Percentiles rank a stretch among this genome's conserved stretches.
phyloP scores from a whole-genome alignment of 2,329 filamentous ascomycete genomes.

The Davidsoniella eucalypti region DNA sequence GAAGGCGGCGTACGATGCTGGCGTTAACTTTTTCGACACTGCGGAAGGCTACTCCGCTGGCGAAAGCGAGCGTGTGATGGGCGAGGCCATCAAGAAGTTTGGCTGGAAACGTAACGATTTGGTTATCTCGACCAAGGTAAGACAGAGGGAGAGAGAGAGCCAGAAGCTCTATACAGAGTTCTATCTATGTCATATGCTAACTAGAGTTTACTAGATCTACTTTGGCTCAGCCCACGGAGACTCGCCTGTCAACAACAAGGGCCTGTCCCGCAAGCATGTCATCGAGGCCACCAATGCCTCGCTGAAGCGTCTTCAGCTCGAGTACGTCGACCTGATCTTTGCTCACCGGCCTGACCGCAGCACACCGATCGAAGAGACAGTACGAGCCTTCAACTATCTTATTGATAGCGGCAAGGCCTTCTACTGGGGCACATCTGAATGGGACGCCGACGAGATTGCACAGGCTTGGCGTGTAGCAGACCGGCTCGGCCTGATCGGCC shows the following conservation, averaged over 20 bases:
- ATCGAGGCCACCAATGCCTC: conserved; percentile 47
- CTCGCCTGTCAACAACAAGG: conserved; percentile 48
- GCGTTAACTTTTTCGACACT: conserved; percentile 48
- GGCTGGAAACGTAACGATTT: conserved; percentile 46
- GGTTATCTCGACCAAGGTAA: conserved; percentile 41
- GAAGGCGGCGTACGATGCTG: conserved; percentile 43
- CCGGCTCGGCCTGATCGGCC: conserved; percentile 42
- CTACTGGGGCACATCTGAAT: conserved; percentile 57
- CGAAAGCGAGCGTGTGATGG: conserved; percentile 47
- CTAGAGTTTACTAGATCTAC: conserved; percentile 26
- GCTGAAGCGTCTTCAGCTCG: conserved; percentile 39
- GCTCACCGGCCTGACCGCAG: conserved; percentile 51
- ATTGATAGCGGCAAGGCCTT: conserved; percentile 52
- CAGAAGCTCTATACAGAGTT: background rate
- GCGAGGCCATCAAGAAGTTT: conserved; percentile 41
- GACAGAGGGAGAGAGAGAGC: background rate
- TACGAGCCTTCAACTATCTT: conserved; percentile 53
- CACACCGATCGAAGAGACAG: conserved; percentile 55
- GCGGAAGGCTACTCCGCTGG: conserved; percentile 43
- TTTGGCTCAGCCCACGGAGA: conserved; percentile 45
- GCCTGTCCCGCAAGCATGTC: conserved; percentile 53
- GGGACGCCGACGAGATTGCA: conserved; percentile 48
- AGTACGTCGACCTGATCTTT: conserved; percentile 53
- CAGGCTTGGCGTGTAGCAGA: conserved; percentile 46
- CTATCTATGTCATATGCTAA: background rate